Conservation (phyloP, 129 eudicot species). For the Flaveria robusta region DNA sequence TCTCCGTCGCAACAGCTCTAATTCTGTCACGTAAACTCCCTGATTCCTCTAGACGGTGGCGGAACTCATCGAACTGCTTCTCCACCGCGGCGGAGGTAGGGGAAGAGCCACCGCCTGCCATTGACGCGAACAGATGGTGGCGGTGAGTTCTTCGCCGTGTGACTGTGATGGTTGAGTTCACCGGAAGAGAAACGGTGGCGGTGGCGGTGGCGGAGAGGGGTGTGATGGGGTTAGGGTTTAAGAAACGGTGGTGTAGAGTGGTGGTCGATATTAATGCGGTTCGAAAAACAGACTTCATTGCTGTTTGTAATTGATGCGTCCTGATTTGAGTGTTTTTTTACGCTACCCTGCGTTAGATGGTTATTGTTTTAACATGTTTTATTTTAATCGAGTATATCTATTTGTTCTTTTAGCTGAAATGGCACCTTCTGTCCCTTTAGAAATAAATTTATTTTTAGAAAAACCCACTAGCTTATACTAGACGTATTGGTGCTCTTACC, state of each 20-base stretch:
- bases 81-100: constrained; percentile 49
- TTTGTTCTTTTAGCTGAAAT: too few relatives aligned
- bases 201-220: constrained; percentile 15
- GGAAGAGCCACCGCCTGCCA: constrained; percentile 52
- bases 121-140: constrained; percentile 32
- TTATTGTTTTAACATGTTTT: too few relatives aligned
- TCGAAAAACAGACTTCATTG: constrained; percentile 51
- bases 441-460: too few relatives aligned
- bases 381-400: too few relatives aligned
- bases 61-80: constrained; percentile 70
- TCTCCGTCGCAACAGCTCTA: constrained; percentile 55
- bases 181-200: constrained; percentile 7
- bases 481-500: too few relatives aligned
- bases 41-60: constrained; percentile 57
- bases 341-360: too few relatives aligned
- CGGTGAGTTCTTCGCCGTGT: constrained; percentile 5
- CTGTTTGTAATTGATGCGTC: background rate
- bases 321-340: background rate
- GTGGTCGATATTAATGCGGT: constrained; percentile 34
- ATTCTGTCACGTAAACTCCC: constrained; percentile 72
- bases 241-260: constrained; percentile 37
- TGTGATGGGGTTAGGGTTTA: constrained; percentile 55
- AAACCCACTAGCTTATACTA: too few relatives aligned
- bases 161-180: constrained; percentile 12
- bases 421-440: too few relatives aligned